These are phyloP conservation scores for Danielia oregonensis DNA, from an alignment of 805 yeast species.

Conservation along the genomic window DNA sequence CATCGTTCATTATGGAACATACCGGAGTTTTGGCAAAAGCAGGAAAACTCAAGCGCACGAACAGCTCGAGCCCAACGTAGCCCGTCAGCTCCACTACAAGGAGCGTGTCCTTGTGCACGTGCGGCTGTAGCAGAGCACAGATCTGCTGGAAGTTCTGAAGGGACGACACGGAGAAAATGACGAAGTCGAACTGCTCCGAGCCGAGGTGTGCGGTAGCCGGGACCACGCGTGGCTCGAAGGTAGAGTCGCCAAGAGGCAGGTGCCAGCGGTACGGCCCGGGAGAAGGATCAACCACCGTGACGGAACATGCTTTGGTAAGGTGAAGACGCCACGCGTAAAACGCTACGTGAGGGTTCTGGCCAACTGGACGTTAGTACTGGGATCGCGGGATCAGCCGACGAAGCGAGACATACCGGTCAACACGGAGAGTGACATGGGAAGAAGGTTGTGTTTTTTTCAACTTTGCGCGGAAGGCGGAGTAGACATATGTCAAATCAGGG, in stretches of 20 bases:
- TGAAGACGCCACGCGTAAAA: constrained; percentile 59
- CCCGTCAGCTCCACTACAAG: constrained; percentile 68
- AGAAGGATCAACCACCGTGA: constrained; percentile 37
- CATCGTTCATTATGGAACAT: constrained; percentile 59
- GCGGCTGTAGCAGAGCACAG: constrained; percentile 23
- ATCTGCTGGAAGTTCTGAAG: constrained; percentile 37
- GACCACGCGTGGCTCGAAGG: constrained; percentile 16
- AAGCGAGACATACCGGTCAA: constrained; percentile 13
- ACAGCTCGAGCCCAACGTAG: constrained; percentile 69
- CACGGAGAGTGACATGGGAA: constrained; percentile 4
- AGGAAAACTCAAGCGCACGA: constrained; percentile 45
- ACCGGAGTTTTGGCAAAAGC: constrained; percentile 31
- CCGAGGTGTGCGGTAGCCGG: constrained; percentile 14
- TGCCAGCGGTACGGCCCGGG: constrained; percentile 16
- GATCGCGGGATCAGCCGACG: constrained; percentile 1
- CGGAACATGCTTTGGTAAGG: constrained; percentile 35
- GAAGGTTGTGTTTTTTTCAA: neutral
- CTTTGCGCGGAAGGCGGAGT: too few species aligned
- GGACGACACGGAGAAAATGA: constrained; percentile 31
- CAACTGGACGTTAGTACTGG: constrained; percentile 33
- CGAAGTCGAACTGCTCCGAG: constrained; percentile 27
- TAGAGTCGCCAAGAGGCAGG: constrained; percentile 11
- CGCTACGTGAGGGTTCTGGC: constrained; percentile 54
- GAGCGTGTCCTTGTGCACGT: constrained; percentile 38
- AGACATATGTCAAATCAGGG: too few species aligned